phyloP scores from a whole-genome alignment of 176 grass and related monocot species.

The Phyllostachys edulis region DNA sequence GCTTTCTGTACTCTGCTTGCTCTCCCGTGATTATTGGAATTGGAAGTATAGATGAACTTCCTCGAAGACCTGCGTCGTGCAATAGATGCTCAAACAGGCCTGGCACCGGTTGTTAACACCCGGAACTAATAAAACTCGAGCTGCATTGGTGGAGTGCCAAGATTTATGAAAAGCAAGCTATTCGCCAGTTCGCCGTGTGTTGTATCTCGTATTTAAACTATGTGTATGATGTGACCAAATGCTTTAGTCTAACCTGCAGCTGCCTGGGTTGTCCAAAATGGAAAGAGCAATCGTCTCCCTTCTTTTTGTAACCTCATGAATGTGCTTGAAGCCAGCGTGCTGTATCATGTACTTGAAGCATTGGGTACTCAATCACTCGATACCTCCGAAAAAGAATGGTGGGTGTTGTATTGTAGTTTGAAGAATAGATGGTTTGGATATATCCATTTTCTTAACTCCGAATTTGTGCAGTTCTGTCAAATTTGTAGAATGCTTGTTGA shows the following conservation, averaged over 20 bases:
- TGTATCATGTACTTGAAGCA: slow-evolving; percentile 4
- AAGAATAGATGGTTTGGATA: neutral
- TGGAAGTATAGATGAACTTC: slow-evolving; percentile 55
- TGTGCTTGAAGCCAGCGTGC: neutral
- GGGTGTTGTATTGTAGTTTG: neutral
- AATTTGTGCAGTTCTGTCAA: neutral
- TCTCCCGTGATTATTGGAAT: neutral
- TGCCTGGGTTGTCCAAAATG: slow-evolving; percentile 24
- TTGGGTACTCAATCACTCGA: neutral
- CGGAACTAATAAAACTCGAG: slow-evolving; percentile 33
- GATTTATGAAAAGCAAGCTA: slow-evolving; percentile 5
- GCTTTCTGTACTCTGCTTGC: slow-evolving; percentile 10
- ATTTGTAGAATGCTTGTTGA: neutral
- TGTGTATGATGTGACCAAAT: slow-evolving; percentile 8
- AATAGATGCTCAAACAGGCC: slow-evolving; percentile 33
- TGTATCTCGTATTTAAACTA: neutral
- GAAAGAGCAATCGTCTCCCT: neutral
- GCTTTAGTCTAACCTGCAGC: slow-evolving; percentile 27
- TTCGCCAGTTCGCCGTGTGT: neutral
- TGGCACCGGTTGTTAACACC: neutral
- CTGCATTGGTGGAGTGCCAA: neutral
- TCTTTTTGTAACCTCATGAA: neutral
- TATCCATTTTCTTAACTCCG: neutral
- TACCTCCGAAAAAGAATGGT: neutral
- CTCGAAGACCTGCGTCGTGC: slow-evolving; percentile 40